phyloP scores from a whole-genome alignment of 768 basidiomycete genomes.

The Suillus hirtellus region DNA sequence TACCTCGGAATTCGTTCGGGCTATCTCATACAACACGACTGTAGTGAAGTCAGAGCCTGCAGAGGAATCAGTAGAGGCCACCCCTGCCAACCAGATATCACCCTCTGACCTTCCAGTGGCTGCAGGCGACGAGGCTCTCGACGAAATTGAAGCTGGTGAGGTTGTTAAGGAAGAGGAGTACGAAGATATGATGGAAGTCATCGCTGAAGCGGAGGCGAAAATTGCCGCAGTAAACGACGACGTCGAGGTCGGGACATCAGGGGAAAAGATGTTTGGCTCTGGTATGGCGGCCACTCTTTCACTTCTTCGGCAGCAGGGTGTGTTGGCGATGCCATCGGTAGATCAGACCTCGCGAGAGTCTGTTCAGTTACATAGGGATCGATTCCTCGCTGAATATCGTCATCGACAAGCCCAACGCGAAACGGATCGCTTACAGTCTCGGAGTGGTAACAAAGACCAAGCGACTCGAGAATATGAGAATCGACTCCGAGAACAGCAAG shows the following conservation, averaged over 20 bases:
- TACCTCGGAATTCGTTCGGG: conserved; percentile 94
- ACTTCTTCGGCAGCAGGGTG: conserved; percentile 90
- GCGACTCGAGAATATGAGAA: conserved; percentile 95
- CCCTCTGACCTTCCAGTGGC: conserved; percentile 59
- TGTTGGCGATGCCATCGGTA: conserved; percentile 62
- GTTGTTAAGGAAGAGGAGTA: conserved; percentile 82
- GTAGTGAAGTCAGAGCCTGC: conserved; percentile 50
- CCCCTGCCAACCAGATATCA: conserved; percentile 37
- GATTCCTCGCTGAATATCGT: conserved; percentile 89
- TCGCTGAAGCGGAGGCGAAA: conserved; percentile 57
- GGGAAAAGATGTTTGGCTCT: conserved; percentile 76
- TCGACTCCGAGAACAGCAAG: conserved; percentile 85
- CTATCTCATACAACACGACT: conserved; percentile 67
- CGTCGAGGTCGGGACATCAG: conserved; percentile 57
- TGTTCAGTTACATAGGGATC: conserved; percentile 79
- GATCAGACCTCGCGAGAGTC: conserved; percentile 78
- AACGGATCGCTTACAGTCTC: conserved; percentile 69
- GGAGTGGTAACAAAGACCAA: conserved; percentile 88
- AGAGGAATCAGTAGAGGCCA: conserved; percentile 31
- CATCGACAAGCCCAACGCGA: conserved; percentile 76
- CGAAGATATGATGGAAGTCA: conserved; percentile 73
- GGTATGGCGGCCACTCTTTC: conserved; percentile 90
- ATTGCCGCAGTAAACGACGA: conserved; percentile 34
- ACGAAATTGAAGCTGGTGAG: conserved; percentile 83
- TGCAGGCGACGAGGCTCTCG: conserved; percentile 58